Evolutionary conservation across 768 basidiomycete genomes (phyloP).

Genomic region (Lenzites betulinus): DNA sequence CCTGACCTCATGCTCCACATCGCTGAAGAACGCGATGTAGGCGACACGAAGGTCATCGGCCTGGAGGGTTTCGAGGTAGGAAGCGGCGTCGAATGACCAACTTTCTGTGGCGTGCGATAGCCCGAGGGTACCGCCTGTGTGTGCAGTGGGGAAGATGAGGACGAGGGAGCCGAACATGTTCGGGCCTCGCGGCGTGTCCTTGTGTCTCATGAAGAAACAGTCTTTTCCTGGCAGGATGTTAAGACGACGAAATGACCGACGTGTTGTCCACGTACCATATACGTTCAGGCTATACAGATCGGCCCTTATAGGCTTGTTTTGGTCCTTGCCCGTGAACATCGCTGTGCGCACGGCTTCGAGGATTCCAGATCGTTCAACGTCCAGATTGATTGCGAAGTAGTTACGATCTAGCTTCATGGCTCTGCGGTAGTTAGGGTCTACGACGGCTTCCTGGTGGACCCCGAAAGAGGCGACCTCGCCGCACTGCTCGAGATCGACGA

Average conservation of each 20-base stretch:
- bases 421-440: conserved; percentile 47
- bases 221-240: conserved; percentile 4
- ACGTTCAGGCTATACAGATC: conserved; percentile 39
- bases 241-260: not conserved
- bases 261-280: conserved; percentile 35
- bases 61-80: conserved; percentile 15
- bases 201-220: conserved; percentile 20
- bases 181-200: conserved; percentile 13
- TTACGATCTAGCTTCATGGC: conserved; percentile 43
- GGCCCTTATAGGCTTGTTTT: conserved; percentile 25
- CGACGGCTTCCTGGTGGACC: conserved; percentile 35
- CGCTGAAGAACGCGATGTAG: conserved; percentile 47
- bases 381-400: conserved; percentile 39
- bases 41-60: conserved; percentile 26
- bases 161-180: conserved; percentile 48
- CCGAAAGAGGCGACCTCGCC: conserved; percentile 47
- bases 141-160: conserved; percentile 45
- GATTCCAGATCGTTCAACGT: conserved; percentile 32
- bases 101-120: conserved; percentile 28
- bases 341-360: conserved; percentile 30
- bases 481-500: conserved; percentile 33
- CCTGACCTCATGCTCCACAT: conserved; percentile 48
- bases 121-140: conserved; percentile 47
- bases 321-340: conserved; percentile 30
- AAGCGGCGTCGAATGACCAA: conserved; percentile 36